Conservation (phyloP, 2,329 filamentous ascomycete genomes). For the Phialophora chinensis region DNA sequence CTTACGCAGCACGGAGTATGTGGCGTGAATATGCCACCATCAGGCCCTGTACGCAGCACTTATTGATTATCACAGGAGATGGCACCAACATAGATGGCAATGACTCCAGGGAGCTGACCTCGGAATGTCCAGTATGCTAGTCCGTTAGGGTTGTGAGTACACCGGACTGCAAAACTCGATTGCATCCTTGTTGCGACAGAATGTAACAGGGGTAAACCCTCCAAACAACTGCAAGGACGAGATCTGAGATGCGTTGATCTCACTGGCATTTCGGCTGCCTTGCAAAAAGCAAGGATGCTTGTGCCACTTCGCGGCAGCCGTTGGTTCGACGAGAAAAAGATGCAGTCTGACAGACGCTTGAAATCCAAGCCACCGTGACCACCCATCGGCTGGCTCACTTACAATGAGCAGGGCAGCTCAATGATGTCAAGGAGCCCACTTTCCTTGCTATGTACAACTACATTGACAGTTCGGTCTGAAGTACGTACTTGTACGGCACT, state of each 20-base stretch:
- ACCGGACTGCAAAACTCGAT: not conserved
- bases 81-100: not conserved
- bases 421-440: not conserved
- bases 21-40: not conserved
- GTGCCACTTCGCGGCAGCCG: not conserved
- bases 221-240: not conserved
- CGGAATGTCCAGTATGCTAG: no score
- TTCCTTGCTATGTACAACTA: not conserved
- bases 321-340: not conserved
- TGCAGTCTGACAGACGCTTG: not conserved
- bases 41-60: not conserved
- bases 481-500: not conserved
- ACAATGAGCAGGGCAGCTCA: not conserved
- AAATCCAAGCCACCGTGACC: not conserved
- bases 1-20: not conserved
- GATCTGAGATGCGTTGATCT: slow-evolving; percentile 8
- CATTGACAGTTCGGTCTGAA: not conserved
- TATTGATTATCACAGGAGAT: no score
- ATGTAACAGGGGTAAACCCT: slow-evolving; percentile 1
- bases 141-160: no score
- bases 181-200: slow-evolving; percentile 5
- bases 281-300: not conserved
- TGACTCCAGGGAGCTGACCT: not conserved
- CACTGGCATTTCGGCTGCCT: not conserved
- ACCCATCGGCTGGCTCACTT: not conserved